These are phyloP conservation scores for Pseudozyma flocculosa DNA, from an alignment of 1,284 basidiomycete genomes.

Conservation along the genomic window DNA sequence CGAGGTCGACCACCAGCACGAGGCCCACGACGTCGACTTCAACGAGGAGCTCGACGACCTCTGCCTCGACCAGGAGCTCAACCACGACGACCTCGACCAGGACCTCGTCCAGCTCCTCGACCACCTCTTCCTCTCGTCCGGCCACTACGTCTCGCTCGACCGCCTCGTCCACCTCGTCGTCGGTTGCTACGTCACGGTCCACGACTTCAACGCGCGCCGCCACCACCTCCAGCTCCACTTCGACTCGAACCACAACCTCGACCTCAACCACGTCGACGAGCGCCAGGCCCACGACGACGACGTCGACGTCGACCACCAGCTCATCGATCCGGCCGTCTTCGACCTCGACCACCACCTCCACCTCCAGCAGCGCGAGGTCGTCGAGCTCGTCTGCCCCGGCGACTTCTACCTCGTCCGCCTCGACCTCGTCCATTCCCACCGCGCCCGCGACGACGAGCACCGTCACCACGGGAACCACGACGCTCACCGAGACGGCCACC, in stretches of 20 bases:
- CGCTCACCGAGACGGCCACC: conserved; percentile 2
- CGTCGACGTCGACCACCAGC: conserved; percentile 4
- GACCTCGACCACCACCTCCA: neutral
- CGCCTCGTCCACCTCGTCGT: too few relatives aligned
- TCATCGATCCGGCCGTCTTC: neutral
- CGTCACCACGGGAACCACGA: neutral
- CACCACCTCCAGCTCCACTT: conserved; percentile 3
- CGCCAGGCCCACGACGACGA: neutral
- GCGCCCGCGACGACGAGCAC: neutral
- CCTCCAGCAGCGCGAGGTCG: neutral
- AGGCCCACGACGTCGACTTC: conserved; percentile 1
- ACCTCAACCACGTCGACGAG: conserved; percentile 1
- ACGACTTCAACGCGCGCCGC: too few relatives aligned
- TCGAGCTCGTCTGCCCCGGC: neutral
- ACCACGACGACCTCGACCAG: conserved; percentile 7
- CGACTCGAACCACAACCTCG: neutral
- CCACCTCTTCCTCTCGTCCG: conserved; percentile 3
- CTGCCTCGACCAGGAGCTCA: neutral
- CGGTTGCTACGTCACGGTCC: too few relatives aligned
- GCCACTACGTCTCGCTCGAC: neutral
- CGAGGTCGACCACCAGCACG: conserved; percentile 1
- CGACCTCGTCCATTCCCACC: neutral
- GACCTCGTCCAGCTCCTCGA: conserved; percentile 3
- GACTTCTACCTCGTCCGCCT: neutral
- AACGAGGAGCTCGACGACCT: neutral